Evolutionary conservation across 2,329 filamentous ascomycete species (phyloP), one percentile per base, ranked within the genome.

Genomic region (Gnomoniopsis sp.): DNA sequence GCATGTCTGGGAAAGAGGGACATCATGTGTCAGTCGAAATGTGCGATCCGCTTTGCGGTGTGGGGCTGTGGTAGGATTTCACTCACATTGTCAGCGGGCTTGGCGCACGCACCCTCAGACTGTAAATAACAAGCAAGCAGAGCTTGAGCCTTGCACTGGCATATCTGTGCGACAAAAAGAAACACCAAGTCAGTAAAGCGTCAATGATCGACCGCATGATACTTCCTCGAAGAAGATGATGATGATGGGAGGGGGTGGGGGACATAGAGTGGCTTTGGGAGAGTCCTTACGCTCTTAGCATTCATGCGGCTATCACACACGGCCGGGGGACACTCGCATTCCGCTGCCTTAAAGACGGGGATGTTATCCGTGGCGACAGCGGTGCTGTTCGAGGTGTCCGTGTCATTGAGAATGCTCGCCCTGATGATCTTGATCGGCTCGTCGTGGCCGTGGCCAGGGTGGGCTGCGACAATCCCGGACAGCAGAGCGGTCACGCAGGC

Each of bases 61-160:
- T 41, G n/a, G 34, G 34, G 34, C 12, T 41, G 38, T 3, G n/a
- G 14, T 41, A n/a, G 38, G 38, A 15, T 11, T 8, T 15, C 2
- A 57, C 62, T 60, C 48, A 66, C 65, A 23, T 58, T 58, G 12
- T 49, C 33, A 11, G 43, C 48, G 4, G 65, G 65, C 59, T 56
- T 53, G 11, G 64, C 49, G 53, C 64, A 66, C 15, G 61, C 64
- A 17, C 60, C 56, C 19, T 63, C 33, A 3, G 65, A 65, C 17
- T 58, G 46, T n/a, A 62, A 26, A 52, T 61, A 65, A 57, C 64
- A 64, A 10, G 62, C 65, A 10, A 63, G 53, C 12, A 36, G 22
- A 21, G 61, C 62, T 11, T 63, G 52, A 8, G 56, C 62, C 55
- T 63, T 55, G 56, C 65, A 66, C 38, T 62, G 48, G 44, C 65